A percentile compares a stretch with the other conserved stretches of the same genome.
Evolutionary conservation across 2,329 filamentous ascomycete species (phyloP).

Genomic region (Didymella pinodella): DNA sequence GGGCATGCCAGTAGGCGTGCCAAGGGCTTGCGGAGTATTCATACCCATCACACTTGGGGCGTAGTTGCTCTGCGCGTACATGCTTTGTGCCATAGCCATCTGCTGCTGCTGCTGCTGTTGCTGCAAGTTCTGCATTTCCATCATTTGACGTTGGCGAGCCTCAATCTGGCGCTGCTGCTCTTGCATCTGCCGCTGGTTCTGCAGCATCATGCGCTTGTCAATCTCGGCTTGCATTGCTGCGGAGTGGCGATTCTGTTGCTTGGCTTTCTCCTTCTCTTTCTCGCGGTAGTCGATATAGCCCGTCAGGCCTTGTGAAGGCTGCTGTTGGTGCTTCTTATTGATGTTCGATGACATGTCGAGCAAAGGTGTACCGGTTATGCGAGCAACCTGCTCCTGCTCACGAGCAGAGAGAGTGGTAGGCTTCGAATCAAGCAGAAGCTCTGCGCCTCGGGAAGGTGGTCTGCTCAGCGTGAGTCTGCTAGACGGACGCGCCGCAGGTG

Average conservation of each 20-base stretch:
- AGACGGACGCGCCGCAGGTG: conserved; percentile 34
- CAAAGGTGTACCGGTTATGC: conserved; percentile 78
- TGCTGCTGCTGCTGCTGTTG: conserved; percentile 21
- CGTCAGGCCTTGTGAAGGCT: conserved; percentile 67
- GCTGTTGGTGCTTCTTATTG: conserved; percentile 49
- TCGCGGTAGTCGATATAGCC: conserved; percentile 83
- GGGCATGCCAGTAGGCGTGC: conserved; percentile 28
- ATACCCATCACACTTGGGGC: conserved; percentile 35
- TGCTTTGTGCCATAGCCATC: conserved; percentile 35
- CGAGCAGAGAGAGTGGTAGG: conserved; percentile 76
- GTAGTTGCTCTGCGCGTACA: conserved; percentile 34
- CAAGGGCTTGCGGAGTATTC: conserved; percentile 30
- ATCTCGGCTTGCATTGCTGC: conserved; percentile 48
- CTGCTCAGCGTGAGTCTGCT: conserved; percentile 46
- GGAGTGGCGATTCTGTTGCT: conserved; percentile 43
- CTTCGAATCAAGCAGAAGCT: conserved; percentile 61
- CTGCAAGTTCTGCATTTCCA: conserved; percentile 39
- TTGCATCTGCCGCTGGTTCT: conserved; percentile 44
- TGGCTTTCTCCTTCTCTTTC: conserved; percentile 66
- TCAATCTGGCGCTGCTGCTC: conserved; percentile 38
- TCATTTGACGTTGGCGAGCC: conserved; percentile 37
- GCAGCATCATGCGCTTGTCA: conserved; percentile 44
- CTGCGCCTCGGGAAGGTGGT: conserved; percentile 67
- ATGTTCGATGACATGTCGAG: conserved; percentile 68
- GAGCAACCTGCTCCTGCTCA: conserved; percentile 88